These are phyloP conservation scores for Lepidium africanum DNA, from an alignment of 345 rosid genomes.

Conservation along the genomic window DNA sequence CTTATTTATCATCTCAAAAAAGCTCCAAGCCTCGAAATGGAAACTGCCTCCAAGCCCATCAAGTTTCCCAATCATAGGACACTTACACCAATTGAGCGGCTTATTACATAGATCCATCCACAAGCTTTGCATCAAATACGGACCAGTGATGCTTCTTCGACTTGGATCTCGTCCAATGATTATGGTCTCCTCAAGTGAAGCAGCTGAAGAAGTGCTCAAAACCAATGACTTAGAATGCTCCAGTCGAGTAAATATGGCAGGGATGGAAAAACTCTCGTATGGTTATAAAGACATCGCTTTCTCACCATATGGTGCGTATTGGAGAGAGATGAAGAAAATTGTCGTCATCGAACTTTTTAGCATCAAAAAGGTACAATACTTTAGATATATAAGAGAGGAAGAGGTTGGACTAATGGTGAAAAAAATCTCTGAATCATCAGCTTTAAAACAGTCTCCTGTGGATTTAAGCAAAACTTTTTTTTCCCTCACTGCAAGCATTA, in stretches of 20 bases:
- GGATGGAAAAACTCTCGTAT: slow-evolving; percentile 4
- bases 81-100: slow-evolving; percentile 32
- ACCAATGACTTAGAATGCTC: slow-evolving; percentile 47
- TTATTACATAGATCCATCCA: slow-evolving; percentile 57
- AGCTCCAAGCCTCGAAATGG: neutral
- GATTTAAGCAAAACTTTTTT: neutral
- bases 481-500: neutral
- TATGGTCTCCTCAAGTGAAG: slow-evolving; percentile 48
- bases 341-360: neutral
- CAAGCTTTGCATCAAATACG: slow-evolving; percentile 44
- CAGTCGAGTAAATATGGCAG: slow-evolving; percentile 28
- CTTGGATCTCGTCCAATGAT: slow-evolving; percentile 51
- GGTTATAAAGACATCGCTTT: slow-evolving; percentile 22
- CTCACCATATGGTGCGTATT: slow-evolving; percentile 18
- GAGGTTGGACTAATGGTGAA: neutral
- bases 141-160: slow-evolving; percentile 46
- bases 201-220: slow-evolving; percentile 29
- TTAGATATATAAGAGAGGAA: neutral
- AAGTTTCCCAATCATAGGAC: slow-evolving; percentile 53
- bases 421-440: neutral
- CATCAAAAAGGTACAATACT: slow-evolving; percentile 1
- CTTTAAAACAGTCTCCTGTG: neutral
- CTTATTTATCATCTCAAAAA: slow-evolving; percentile 21
- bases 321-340: slow-evolving; percentile 28
- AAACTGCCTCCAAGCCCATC: slow-evolving; percentile 44